Base-by-base conservation (phyloP, 2,329 filamentous ascomycete species). In the Aureobasidium sp. region DNA sequence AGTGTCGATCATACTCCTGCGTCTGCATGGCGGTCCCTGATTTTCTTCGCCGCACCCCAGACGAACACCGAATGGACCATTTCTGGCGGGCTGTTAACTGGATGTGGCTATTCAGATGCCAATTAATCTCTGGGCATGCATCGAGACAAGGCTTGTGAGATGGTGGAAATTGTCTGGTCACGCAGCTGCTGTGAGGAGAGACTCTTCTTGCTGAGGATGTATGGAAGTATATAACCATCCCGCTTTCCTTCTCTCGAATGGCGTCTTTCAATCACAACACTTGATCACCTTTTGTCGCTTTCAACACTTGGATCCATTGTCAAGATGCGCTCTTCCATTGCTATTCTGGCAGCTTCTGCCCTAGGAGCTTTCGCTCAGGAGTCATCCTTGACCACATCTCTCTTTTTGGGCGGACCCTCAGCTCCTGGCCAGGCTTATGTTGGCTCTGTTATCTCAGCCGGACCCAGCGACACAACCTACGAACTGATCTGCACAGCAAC, bases 301-400 rank as follows among this genome's bases (percentile, higher is more conserved):
- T 16, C 29, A 17, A 25, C 6, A 6, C 27, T 12, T 30, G 12
- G 6, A 30, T 29, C 24, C 2, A 39, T 24, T 16, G 24, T 41
- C 37, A 51, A 6, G 14, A 51, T 51, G 48, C 35, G 37, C 34
- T 51, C 37, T 34, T 51, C 48, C 19, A 8, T 41, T 25, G 48
- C 48, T 40, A 17, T 51, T 34, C 27, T 51, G 37, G 48, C 48
- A 32, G 19, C 34, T 34, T 22, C 24, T 34, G 48, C 37, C n/a
- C 7, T 51, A 0, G 29, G 35, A n/a, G 48, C 37, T 27, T 3
- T 41, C 16, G 48, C 48, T 6, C 17, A 51, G 8, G 21, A 35
- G 4, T 41, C 38, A 4, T 32, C 37, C 27, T 17, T 29, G 14
- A 37, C 35, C 8, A n/a, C 19, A 10, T 25, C 35, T 3, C 19